These are phyloP conservation scores for Xylaria palmicola DNA, from an alignment of 495 filamentous ascomycete genomes.

Conservation along the genomic window DNA sequence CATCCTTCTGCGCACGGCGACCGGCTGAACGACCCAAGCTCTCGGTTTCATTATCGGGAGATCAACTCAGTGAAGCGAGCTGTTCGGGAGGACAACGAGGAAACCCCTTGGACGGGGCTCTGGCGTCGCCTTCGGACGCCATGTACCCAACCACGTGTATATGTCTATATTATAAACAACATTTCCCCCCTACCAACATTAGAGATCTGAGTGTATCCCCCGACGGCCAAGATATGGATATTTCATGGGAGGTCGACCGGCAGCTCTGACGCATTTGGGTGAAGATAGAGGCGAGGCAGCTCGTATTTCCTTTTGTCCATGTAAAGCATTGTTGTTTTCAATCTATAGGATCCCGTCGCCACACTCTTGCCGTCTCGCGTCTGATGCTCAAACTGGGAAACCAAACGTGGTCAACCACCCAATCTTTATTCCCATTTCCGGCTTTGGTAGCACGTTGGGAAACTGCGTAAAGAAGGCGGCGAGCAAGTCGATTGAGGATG, in stretches of 20 bases:
- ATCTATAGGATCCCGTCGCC: background rate
- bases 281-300: conserved; percentile 14
- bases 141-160: conserved; percentile 25
- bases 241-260: background rate
- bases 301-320: conserved; percentile 3
- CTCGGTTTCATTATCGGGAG: background rate
- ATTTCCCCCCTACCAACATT: conserved; percentile 14
- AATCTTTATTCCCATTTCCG: background rate
- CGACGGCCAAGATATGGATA: background rate
- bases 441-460: too few species aligned
- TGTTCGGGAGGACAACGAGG: background rate
- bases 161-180: conserved; percentile 25
- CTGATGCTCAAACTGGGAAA: background rate
- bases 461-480: too few species aligned
- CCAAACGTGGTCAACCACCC: background rate
- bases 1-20: background rate
- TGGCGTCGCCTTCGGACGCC: conserved; percentile 17
- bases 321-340: conserved; percentile 11
- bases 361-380: background rate
- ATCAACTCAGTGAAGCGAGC: background rate
- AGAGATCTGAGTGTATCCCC: conserved; percentile 11
- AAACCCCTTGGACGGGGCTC: conserved; percentile 12
- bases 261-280: conserved; percentile 1
- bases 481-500: too few species aligned
- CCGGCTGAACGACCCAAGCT: background rate